Percentiles rank a stretch among this genome's conserved stretches.
Evolutionary conservation across 257 asterid species (phyloP).

Genomic region (Solanum bukasovii): DNA sequence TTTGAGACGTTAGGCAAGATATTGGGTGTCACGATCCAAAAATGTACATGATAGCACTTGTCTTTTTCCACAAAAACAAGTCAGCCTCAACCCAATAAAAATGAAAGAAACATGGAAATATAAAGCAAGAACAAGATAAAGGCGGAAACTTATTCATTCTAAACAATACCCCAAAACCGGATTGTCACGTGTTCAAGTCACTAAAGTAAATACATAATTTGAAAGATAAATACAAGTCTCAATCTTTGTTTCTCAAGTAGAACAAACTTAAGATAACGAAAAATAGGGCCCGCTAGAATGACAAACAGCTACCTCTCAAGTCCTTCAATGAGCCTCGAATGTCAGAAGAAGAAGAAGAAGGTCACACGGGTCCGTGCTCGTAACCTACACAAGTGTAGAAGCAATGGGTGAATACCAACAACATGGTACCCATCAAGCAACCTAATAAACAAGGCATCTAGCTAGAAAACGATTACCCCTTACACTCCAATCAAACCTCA

Average conservation of each 20-base stretch:
- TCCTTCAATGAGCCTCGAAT: neutral
- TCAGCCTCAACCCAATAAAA: neutral
- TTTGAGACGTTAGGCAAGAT: neutral
- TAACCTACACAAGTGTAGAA: no score
- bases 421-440: neutral
- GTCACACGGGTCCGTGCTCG: neutral
- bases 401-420: no score
- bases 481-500: neutral
- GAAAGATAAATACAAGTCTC: no score
- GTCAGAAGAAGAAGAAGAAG: no score
- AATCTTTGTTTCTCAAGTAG: neutral
- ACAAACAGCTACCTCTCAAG: neutral
- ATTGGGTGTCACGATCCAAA: neutral
- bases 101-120: no score
- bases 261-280: neutral
- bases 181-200: no score
- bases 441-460: neutral
- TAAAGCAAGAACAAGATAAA: neutral
- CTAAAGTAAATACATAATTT: neutral
- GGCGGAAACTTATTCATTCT: neutral
- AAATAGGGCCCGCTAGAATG: neutral
- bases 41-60: no score
- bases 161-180: neutral
- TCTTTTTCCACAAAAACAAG: neutral
- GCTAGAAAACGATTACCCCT: neutral